Base-by-base conservation (phyloP, 805 yeast genomes). In the Zygoascus ofunaensis region DNA sequence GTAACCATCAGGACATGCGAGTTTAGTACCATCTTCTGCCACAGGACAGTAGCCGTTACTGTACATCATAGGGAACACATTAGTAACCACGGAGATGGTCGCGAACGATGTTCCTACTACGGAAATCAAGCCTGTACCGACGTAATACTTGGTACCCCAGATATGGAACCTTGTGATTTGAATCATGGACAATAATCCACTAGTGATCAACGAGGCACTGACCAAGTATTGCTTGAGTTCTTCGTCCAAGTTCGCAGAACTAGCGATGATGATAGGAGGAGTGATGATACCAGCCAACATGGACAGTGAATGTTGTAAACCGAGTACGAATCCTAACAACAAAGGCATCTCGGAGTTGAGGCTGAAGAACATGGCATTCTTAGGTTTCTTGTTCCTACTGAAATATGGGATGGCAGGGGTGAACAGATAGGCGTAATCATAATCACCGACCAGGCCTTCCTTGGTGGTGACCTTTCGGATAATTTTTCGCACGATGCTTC, bases 91-190 rank as follows among this genome's bases (percentile, higher is more conserved):
- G 21, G 90, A 73, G 56, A 87, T 82, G 21, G 95, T 86, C 12
- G 94, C 86, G 61, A 87, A 87, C 1, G 94, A 81, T 10, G 94
- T 84, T 53, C 96, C 97, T 18, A 87, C 94, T 34, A 87, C 95
- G 8, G 94, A 83, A 39, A 89, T 70, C 55, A 87, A 65, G 32
- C 97, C 97, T 0, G 96, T 86, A 28, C 96, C 97, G 19, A 87
- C 61, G 57, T 73, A 85, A 63, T 81, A 84, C 22, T 77, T 79
- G 2, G 95, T 86, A 40, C 72, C 73, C 15, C 72, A 79, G 45
- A 87, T 75, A 55, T 79, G 85, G 66, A 87, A 79, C 49, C 95
- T 73, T 5, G 94, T 80, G 58, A 87, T 82, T 59, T 85, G 94
- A 52, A 89, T 64, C 21, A 73, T 54, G 0, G 95, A 82, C 45